Base-by-base conservation (phyloP, 352 stramenopile genomes). In the Globisporangium alternatum region DNA sequence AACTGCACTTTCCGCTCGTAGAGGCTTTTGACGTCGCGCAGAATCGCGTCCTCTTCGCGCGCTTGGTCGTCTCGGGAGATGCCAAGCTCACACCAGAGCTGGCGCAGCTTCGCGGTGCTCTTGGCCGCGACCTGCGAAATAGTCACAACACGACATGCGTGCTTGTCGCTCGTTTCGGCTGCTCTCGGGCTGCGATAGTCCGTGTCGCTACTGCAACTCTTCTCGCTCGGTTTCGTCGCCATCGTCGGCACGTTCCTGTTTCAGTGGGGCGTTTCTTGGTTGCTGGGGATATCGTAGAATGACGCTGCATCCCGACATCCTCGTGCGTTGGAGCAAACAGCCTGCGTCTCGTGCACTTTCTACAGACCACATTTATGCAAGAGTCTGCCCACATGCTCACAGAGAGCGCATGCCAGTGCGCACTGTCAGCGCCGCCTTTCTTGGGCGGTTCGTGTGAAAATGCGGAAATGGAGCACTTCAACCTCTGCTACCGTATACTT, bases 31-130 rank as follows among this genome's bases (percentile, higher is more conserved):
- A 65, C 21, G 13, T 55, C 53, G 13, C 44, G 60, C 35, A 64
- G 13, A 13, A 71, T 39, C 10, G 30, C 15, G 51, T 68, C 58
- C 65, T 71, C 45, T 61, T 85, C 68, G 30, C 72, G 59, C 41
- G 60, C 25, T 56, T 81, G 61, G 31, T 84, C 74, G 9, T 62
- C 53, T 8, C 51, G 41, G 0, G 66, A 59, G 49, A 85, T 41
- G 2, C 76, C 76, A 33, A 85, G 68, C 13, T 55, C 25, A 19
- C 44, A 45, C 76, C 76, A 85, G 9, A 85, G 61, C 51, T 64
- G 57, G n/a, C 48, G 49, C 44, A 85, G 56, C 47, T 69, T 65
- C 33, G 19, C 19, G 33, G 73, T 35, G n/a, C 59, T 64, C 41
- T 70, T 44, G 0, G 22, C 25, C 31, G 68, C 1, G 51, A 68